Evolutionary conservation across 2,329 filamentous ascomycete genomes (phyloP), one percentile per base, ranked within the genome.

Genomic region (Aspergillus fischeri): DNA sequence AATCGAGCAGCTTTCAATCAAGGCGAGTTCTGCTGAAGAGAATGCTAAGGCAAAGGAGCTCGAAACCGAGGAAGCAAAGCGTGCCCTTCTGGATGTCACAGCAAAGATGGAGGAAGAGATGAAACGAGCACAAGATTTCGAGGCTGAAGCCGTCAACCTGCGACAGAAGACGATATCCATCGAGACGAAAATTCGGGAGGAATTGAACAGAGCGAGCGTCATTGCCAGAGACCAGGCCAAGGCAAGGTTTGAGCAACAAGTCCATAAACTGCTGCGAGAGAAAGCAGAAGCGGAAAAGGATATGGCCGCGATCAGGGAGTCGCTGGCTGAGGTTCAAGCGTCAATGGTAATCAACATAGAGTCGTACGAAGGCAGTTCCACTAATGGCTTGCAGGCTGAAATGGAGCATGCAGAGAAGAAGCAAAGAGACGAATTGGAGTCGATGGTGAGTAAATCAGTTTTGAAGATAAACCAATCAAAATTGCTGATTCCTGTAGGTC

Each of bases 161-260:
- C 56, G 60, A 32, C 59, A 66, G n/a, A 63, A 68, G 24, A 47
- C 64, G 2, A 52, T 58, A 14, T 41, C 56, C 0, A 60, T 61
- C 8, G 70, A 73, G 48, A 55, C 56, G 17, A 67, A 56, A n/a
- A 54, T 73, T 11, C 65, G 67, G 21, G 65, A 71, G 38, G 70
- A 74, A 57, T 29, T 72, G 55, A 65, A 62, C 21, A 64, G 70
- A 61, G 73, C 72, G 45, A 67, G 67, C 52, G 51, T 64, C 17
- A 53, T 62, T n/a, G 57, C 64, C 6, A 67, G 65, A 45, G 67
- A 71, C 17, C 63, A 70, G 47, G 63, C 63, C 47, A 67, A 57
- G 49, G 66, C 63, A 11, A 64, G 54, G 32, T 71, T 68, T n/a
- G 70, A 74, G 38, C 67, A 68, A 54, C 62, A 68, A 44, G 42